Evolutionary conservation across 169 alveolate genomes (phyloP).

Genomic region (Eimeria tenella): DNA sequence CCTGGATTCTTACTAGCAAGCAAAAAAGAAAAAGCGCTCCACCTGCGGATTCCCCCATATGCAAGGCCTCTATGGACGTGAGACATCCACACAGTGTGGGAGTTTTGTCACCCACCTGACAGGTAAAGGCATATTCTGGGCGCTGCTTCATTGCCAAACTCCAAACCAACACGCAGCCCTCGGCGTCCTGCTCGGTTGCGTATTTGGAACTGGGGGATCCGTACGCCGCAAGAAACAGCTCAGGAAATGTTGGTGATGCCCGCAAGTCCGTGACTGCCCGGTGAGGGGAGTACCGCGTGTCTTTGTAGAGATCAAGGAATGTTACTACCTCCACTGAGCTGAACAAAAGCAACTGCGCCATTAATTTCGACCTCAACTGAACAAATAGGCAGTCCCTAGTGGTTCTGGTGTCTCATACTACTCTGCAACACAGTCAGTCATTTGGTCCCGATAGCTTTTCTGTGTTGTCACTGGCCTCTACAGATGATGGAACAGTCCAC

Average conservation of each 20-base stretch:
- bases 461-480: too few species aligned
- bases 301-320: slow-evolving; percentile 36
- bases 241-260: slow-evolving; percentile 80
- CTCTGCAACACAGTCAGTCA: too few species aligned
- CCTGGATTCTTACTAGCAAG: neutral
- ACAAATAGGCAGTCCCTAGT: neutral
- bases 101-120: slow-evolving; percentile 79
- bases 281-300: neutral
- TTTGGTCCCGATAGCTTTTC: too few species aligned
- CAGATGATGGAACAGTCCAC: too few species aligned
- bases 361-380: neutral
- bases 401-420: too few species aligned
- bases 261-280: slow-evolving; percentile 82
- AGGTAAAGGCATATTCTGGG: slow-evolving; percentile 92
- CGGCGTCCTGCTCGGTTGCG: slow-evolving; percentile 84
- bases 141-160: slow-evolving; percentile 84
- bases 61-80: neutral
- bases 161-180: slow-evolving; percentile 90
- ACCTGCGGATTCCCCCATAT: neutral
- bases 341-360: neutral
- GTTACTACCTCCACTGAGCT: slow-evolving; percentile 36
- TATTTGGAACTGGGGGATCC: slow-evolving; percentile 85
- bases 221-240: slow-evolving; percentile 89
- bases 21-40: neutral
- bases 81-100: neutral